Evolutionary conservation across 2,329 filamentous ascomycete genomes (phyloP).

Genomic region (Beauveria scarabaeidicola): DNA sequence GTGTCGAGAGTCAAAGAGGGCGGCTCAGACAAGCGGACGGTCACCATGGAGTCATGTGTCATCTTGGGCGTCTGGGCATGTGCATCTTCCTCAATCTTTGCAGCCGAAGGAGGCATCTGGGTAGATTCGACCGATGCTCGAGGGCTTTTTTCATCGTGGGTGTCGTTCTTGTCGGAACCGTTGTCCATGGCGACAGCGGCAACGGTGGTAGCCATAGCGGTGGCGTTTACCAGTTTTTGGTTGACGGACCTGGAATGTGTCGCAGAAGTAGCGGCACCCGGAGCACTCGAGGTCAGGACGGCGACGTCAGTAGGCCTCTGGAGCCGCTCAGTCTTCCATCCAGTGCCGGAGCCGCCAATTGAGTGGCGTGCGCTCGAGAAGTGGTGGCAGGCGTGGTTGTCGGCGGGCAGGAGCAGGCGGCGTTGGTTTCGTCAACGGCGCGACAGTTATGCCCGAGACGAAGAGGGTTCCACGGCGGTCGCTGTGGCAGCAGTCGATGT

Average conservation of each 20-base stretch:
- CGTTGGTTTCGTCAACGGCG: conserved; percentile 2
- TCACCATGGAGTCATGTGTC: conserved; percentile 65
- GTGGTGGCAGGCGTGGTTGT: background rate
- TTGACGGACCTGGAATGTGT: background rate
- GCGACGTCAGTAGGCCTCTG: conserved; percentile 4
- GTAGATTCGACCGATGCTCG: conserved; percentile 7
- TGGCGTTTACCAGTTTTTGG: background rate
- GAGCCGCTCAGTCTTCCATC: conserved; percentile 7
- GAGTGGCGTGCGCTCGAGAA: conserved; percentile 9
- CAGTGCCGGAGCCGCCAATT: conserved; percentile 8
- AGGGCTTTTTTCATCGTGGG: background rate
- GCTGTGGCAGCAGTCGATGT: background rate
- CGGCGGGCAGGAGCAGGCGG: conserved; percentile 7
- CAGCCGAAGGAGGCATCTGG: conserved; percentile 10
- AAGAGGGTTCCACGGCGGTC: background rate
- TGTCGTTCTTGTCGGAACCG: background rate
- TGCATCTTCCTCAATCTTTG: conserved; percentile 13
- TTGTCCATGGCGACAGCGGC: background rate
- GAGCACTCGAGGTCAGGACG: background rate
- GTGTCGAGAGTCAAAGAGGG: conserved; percentile 44
- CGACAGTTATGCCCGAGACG: conserved; percentile 7
- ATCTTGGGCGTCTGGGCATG: conserved; percentile 28
- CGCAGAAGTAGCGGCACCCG: background rate
- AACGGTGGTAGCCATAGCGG: conserved; percentile 1
- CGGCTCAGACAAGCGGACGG: conserved; percentile 62